Evolutionary conservation across 371 early-diverging fungal genomes (phyloP).

Genomic region (Mucor indicus): DNA sequence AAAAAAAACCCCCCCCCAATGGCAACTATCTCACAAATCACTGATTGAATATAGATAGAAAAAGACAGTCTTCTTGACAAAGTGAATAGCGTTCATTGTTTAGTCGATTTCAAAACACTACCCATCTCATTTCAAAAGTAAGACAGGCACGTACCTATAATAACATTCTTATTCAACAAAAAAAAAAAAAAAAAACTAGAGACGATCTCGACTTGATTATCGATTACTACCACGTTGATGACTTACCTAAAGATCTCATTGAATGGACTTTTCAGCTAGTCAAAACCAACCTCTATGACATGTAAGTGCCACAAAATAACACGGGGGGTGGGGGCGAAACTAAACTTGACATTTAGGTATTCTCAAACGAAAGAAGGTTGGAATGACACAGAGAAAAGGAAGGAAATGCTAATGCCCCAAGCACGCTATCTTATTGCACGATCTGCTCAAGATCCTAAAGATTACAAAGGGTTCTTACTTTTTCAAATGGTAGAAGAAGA

Average conservation of each 20-base stretch:
- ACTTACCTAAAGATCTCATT: constrained; percentile 34
- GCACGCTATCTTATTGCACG: constrained; percentile 52
- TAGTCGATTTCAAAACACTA: too few species aligned
- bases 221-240: constrained; percentile 44
- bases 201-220: constrained; percentile 24
- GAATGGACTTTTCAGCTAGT: constrained; percentile 51
- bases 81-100: constrained; percentile 20
- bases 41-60: constrained; percentile 3
- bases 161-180: too few species aligned
- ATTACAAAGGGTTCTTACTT: constrained; percentile 43
- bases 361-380: constrained; percentile 55
- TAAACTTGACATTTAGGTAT: constrained; percentile 30
- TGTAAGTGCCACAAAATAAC: constrained; percentile 30
- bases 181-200: background rate
- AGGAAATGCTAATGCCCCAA: constrained; percentile 44
- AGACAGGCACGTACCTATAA: background rate
- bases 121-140: constrained; percentile 30
- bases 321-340: too few species aligned
- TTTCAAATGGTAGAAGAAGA: constrained; percentile 63
- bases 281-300: constrained; percentile 50
- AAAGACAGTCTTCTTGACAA: constrained; percentile 8
- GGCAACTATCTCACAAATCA: background rate
- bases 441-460: constrained; percentile 31
- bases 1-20: background rate
- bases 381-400: constrained; percentile 46